A percentile compares a stretch with the other conserved stretches of the same genome.
phyloP scores from a whole-genome alignment of 805 yeast genomes.

The Saccharomycodes ludwigii region DNA sequence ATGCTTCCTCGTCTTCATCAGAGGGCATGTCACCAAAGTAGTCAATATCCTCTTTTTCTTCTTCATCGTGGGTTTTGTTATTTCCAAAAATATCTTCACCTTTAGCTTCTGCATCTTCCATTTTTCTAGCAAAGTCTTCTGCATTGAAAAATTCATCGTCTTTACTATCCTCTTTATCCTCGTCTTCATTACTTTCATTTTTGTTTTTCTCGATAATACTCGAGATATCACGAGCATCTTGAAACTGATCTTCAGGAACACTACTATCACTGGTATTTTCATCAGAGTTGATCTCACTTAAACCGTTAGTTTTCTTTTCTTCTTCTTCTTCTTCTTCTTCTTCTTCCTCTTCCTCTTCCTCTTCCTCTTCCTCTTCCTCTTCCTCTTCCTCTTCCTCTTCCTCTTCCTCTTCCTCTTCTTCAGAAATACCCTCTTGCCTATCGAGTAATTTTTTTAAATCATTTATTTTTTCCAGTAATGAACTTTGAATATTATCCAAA shows the following conservation, averaged over 20 bases:
- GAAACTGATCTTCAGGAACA: constrained; percentile 16
- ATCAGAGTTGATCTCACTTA: constrained; percentile 11
- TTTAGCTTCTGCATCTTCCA: constrained; percentile 20
- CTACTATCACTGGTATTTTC: constrained; percentile 16
- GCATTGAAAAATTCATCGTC: constrained; percentile 20
- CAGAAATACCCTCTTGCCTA: constrained; percentile 13
- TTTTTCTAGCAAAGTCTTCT: constrained; percentile 10
- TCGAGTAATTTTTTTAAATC: constrained; percentile 26
- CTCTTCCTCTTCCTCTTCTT: constrained; percentile 16
- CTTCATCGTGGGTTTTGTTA: constrained; percentile 22
- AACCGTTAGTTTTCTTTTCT: constrained; percentile 13
- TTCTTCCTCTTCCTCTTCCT: constrained; percentile 9
- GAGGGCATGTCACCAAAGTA: constrained; percentile 40
- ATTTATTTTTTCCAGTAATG: constrained; percentile 46
- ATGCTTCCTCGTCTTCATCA: constrained; percentile 42
- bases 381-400: constrained; percentile 8
- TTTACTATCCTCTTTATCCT: constrained; percentile 13
- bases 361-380: constrained; percentile 9
- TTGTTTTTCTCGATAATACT: constrained; percentile 18
- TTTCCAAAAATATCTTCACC: constrained; percentile 14
- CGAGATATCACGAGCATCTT: constrained; percentile 11
- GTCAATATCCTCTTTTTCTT: constrained; percentile 38
- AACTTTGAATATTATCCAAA: constrained; percentile 63
- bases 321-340: constrained; percentile 9
- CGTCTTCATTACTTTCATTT: constrained; percentile 18